Evolutionary conservation across 1,284 basidiomycete genomes (phyloP).

Genomic region (Sporisorium scitamineum): DNA sequence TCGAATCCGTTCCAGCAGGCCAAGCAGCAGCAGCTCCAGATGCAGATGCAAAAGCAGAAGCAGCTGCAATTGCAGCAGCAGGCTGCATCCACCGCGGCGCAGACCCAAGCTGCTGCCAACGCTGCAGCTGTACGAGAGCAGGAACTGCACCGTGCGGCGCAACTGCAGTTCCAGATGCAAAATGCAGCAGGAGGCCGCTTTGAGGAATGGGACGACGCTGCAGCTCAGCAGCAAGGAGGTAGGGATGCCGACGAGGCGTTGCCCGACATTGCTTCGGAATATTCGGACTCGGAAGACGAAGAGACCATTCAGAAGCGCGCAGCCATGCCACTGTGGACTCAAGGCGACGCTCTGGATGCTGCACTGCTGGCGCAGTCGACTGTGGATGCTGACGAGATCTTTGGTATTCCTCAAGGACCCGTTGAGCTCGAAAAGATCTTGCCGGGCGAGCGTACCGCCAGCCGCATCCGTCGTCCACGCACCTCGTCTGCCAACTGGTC

Average conservation of each 20-base stretch:
- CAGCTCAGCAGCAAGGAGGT: conserved; percentile 15
- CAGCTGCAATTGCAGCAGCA: conserved; percentile 41
- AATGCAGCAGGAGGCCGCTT: conserved; percentile 37
- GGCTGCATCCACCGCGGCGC: conserved; percentile 25
- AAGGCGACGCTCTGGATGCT: conserved; percentile 57
- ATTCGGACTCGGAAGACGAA: conserved; percentile 67
- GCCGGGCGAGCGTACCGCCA: conserved; percentile 47
- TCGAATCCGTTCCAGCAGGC: conserved; percentile 52
- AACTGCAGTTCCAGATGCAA: conserved; percentile 37
- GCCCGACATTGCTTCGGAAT: conserved; percentile 62
- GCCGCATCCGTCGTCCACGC: conserved; percentile 55
- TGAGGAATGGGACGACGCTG: conserved; percentile 33
- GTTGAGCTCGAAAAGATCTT: conserved; percentile 64
- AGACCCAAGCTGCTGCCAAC: conserved; percentile 23
- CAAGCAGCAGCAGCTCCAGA: conserved; percentile 50
- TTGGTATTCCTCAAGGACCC: conserved; percentile 63
- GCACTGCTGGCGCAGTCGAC: conserved; percentile 57
- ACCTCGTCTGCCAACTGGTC: conserved; percentile 65
- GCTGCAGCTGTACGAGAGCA: conserved; percentile 35
- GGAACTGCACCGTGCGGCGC: conserved; percentile 39
- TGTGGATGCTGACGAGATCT: conserved; percentile 65
- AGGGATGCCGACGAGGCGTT: conserved; percentile 41
- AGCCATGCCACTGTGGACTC: conserved; percentile 63
- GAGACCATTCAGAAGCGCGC: conserved; percentile 60
- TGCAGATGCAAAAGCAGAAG: conserved; percentile 29